These are phyloP conservation scores for Cladophialophora chaetospira DNA, from an alignment of 2,329 filamentous ascomycete genomes.

Conservation along the genomic window DNA sequence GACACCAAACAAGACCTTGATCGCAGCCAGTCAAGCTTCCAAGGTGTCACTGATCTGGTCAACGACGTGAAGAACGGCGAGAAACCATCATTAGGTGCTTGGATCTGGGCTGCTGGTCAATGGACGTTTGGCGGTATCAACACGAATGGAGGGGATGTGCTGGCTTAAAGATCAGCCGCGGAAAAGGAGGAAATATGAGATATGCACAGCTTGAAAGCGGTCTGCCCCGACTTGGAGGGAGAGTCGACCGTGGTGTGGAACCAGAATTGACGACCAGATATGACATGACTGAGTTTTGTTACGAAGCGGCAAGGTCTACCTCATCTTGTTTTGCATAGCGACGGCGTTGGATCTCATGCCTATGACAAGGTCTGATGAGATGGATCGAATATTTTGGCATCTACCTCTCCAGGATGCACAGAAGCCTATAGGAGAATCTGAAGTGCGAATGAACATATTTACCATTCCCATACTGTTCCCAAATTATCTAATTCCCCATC, in stretches of 20 bases:
- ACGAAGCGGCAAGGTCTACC: too few species aligned
- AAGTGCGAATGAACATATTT: too few species aligned
- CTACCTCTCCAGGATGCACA: too few species aligned
- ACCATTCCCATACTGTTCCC: too few species aligned
- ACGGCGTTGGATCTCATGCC: too few species aligned
- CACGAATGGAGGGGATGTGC: constrained; percentile 28
- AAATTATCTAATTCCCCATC: too few species aligned
- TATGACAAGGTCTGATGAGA: too few species aligned
- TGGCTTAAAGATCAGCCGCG: neutral
- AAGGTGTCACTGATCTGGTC: constrained; percentile 42
- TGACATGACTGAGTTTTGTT: neutral
- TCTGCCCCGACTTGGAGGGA: neutral
- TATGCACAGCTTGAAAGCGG: neutral
- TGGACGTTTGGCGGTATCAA: constrained; percentile 47
- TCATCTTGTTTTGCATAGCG: too few species aligned
- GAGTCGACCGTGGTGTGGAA: neutral
- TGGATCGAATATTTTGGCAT: too few species aligned
- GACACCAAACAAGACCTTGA: constrained; percentile 35
- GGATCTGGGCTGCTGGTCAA: constrained; percentile 48
- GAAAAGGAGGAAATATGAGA: neutral
- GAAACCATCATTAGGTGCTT: constrained; percentile 44
- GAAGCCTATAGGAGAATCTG: too few species aligned
- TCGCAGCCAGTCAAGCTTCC: constrained; percentile 38
- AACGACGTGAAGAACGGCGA: constrained; percentile 41
- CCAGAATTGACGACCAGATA: neutral